Conservation (phyloP, 2,329 filamentous ascomycete genomes). For the Cyphellophora europaea region DNA sequence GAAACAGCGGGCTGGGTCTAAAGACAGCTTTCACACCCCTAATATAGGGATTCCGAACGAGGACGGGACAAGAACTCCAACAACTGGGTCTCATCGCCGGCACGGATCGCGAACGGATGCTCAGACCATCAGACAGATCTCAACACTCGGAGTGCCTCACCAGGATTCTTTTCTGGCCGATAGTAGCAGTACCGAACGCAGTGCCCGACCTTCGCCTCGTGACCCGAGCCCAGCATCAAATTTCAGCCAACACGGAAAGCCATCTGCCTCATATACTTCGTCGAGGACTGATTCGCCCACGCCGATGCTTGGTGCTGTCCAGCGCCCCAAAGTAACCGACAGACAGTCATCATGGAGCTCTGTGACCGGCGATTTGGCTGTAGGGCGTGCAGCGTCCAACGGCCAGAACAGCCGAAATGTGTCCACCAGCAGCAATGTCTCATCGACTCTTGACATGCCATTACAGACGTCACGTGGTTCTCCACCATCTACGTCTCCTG, state of each 20-base stretch:
- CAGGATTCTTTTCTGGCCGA: conserved; percentile 23
- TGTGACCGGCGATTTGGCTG: background rate
- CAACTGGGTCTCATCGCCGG: conserved; percentile 11
- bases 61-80: background rate
- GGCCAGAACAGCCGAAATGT: no score
- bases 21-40: conserved; percentile 14
- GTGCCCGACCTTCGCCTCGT: conserved; percentile 7
- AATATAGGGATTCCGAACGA: conserved; percentile 7
- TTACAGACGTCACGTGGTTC: no score
- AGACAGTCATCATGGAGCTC: background rate
- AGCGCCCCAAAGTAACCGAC: background rate
- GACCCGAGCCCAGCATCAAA: background rate
- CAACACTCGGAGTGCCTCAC: conserved; percentile 14
- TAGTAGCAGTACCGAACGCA: conserved; percentile 26
- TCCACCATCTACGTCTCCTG: conserved; percentile 22
- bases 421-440: no score
- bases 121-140: background rate
- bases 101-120: conserved; percentile 8
- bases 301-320: no score
- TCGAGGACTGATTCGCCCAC: no score
- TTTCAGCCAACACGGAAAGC: background rate
- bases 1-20: background rate
- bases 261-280: background rate
- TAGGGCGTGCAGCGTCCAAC: no score
- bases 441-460: no score